Percentiles rank a stretch among this genome's conserved stretches.
These are phyloP conservation scores for Cephaloascus fragrans DNA, from an alignment of 805 yeast genomes.

Conservation along the genomic window DNA sequence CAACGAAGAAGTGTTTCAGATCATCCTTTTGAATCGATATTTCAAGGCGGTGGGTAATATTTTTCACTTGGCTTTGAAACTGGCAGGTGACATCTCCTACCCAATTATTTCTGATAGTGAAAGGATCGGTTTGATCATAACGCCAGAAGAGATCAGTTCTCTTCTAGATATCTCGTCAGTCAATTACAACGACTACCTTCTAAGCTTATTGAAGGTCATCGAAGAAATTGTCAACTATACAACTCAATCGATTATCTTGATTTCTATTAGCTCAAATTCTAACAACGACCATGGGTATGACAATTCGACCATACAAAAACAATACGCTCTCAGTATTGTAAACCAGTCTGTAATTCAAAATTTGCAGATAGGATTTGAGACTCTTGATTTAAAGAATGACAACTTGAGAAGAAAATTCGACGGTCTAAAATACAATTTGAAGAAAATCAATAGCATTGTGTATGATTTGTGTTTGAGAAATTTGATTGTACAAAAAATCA, in stretches of 20 bases:
- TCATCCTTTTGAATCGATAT: constrained; percentile 10
- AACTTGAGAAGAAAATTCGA: constrained; percentile 16
- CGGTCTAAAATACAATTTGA: constrained; percentile 17
- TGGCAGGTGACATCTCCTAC: constrained; percentile 2
- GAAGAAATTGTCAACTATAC: constrained; percentile 17
- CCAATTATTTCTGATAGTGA: constrained; percentile 4
- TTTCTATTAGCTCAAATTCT: constrained; percentile 6
- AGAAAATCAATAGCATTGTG: constrained; percentile 16
- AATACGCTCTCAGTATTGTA: constrained; percentile 11
- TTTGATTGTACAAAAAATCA: constrained; percentile 7
- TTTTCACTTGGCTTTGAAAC: constrained; percentile 2
- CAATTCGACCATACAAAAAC: constrained; percentile 1
- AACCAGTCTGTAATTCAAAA: constrained; percentile 13
- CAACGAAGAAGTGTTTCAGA: constrained; percentile 11
- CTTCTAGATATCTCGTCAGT: constrained; percentile 3
- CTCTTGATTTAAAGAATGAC: constrained; percentile 19
- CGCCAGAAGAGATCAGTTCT: constrained; percentile 9
- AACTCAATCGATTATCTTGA: constrained; percentile 12
- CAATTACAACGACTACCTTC: constrained; percentile 13
- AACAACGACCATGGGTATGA: too few relatives aligned
- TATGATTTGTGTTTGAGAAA: constrained; percentile 14
- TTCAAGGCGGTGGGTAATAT: constrained; percentile 7
- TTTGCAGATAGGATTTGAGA: constrained; percentile 16
- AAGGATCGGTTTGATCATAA: constrained; percentile 9
- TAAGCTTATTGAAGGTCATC: constrained; percentile 12